These are phyloP conservation scores for Nymphaea thermarum DNA, from an alignment of 164 flowering plant species.

Conservation along the genomic window DNA sequence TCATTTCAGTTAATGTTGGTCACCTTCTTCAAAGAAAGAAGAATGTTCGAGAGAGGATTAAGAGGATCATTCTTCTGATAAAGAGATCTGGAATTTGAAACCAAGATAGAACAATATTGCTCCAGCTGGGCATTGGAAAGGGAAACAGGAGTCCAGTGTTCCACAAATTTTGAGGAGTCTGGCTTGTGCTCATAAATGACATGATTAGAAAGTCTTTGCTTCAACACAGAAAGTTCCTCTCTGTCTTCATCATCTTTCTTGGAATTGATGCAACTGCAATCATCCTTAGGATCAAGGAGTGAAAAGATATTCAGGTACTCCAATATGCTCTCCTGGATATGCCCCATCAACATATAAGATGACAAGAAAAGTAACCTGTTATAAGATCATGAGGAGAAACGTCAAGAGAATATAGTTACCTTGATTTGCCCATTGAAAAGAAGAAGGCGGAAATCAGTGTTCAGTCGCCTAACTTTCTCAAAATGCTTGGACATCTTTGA, in stretches of 20 bases:
- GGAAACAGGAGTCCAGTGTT: constrained; percentile 84
- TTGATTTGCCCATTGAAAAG: constrained; percentile 32
- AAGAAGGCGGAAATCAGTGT: constrained; percentile 36
- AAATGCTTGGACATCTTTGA: constrained; percentile 18
- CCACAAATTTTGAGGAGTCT: constrained; percentile 48
- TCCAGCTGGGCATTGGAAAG: constrained; percentile 80
- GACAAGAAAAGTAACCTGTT: neutral
- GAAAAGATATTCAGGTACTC: constrained; percentile 41
- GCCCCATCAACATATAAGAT: constrained; percentile 2
- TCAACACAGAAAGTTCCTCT: constrained; percentile 16
- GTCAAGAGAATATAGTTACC: constrained; percentile 21
- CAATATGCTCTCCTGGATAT: constrained; percentile 37
- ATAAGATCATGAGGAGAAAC: constrained; percentile 5
- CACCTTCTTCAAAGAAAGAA: constrained; percentile 62
- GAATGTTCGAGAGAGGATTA: constrained; percentile 52
- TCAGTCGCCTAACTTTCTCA: constrained; percentile 33
- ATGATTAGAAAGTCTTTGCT: constrained; percentile 33
- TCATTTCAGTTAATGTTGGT: neutral
- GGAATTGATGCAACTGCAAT: constrained; percentile 3
- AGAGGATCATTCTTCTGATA: constrained; percentile 51
- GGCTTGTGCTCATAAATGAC: constrained; percentile 33
- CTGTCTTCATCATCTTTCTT: constrained; percentile 16
- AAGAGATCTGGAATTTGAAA: constrained; percentile 42
- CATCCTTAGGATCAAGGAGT: constrained; percentile 26
- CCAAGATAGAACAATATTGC: constrained; percentile 63